Conservation (phyloP, 371 early-diverging fungal genomes). For the Rhizopus delemar region DNA sequence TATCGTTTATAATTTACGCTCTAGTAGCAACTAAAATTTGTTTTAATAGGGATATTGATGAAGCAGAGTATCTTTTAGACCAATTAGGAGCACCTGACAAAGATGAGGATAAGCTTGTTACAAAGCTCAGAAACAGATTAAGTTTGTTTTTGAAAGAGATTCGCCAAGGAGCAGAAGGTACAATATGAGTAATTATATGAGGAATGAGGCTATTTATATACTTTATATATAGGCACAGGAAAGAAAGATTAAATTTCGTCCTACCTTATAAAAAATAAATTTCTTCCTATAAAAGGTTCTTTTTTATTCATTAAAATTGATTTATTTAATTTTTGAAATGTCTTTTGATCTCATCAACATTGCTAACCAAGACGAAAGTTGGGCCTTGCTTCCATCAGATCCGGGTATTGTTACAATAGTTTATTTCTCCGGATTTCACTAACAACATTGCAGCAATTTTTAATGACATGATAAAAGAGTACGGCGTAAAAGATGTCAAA, state of each 20-base stretch:
- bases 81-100: slow-evolving; percentile 49
- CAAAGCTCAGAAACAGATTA: slow-evolving; percentile 49
- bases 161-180: slow-evolving; percentile 55
- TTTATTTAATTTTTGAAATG: not conserved
- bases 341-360: not conserved
- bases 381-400: slow-evolving; percentile 27
- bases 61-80: slow-evolving; percentile 56
- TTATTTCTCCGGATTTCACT: not conserved
- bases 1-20: not conserved
- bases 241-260: slow-evolving; percentile 19
- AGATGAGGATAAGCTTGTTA: slow-evolving; percentile 46
- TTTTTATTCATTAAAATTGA: not conserved
- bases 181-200: not conserved
- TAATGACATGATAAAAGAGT: slow-evolving; percentile 22
- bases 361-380: slow-evolving; percentile 3
- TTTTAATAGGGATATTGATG: slow-evolving; percentile 48
- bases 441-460: slow-evolving; percentile 11
- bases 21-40: too few species aligned
- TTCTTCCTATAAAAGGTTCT: not conserved
- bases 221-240: slow-evolving; percentile 16
- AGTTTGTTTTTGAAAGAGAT: slow-evolving; percentile 42
- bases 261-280: not conserved
- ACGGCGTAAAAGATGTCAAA: slow-evolving; percentile 11
- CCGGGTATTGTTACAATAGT: slow-evolving; percentile 11
- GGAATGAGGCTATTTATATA: not conserved